Evolutionary conservation across 2,329 filamentous ascomycete genomes (phyloP).

Genomic region (Metarhizium sp.): DNA sequence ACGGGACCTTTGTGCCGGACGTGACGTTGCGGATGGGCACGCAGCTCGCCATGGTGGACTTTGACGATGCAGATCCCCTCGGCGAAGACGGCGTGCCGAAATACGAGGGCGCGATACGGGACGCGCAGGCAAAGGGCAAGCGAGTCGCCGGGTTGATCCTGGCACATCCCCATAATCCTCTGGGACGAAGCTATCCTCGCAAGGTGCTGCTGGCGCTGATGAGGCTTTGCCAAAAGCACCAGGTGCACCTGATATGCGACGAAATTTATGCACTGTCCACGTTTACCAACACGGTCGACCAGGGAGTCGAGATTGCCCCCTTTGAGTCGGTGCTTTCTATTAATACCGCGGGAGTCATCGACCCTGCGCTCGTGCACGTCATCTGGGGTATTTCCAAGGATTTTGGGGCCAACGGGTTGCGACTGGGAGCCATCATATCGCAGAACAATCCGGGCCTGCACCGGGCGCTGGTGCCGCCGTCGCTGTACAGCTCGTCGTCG

Average conservation of each 20-base stretch:
- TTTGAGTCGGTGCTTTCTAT: conserved; percentile 40
- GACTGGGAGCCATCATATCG: conserved; percentile 40
- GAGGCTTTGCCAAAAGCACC: conserved; percentile 35
- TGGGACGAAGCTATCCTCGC: conserved; percentile 37
- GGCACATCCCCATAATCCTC: conserved; percentile 41
- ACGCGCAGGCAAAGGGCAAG: conserved; percentile 27
- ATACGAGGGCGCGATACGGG: conserved; percentile 35
- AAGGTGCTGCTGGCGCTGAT: conserved; percentile 30
- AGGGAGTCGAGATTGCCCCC: conserved; percentile 11
- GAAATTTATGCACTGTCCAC: conserved; percentile 43
- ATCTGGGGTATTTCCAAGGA: conserved; percentile 39
- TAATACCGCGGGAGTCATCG: conserved; percentile 32
- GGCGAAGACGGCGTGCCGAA: conserved; percentile 26
- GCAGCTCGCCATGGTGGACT: conserved; percentile 32
- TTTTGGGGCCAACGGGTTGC: conserved; percentile 47
- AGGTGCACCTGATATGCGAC: conserved; percentile 39
- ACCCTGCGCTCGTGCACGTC: conserved; percentile 40
- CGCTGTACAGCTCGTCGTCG: conserved; percentile 18
- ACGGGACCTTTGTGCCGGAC: conserved; percentile 38
- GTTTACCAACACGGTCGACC: conserved; percentile 30
- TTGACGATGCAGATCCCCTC: conserved; percentile 34
- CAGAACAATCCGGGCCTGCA: conserved; percentile 32
- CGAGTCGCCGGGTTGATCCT: conserved; percentile 39
- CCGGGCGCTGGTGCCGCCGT: conserved; percentile 19
- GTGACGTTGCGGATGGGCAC: conserved; percentile 31